A percentile compares a stretch with the other conserved stretches of the same genome.
Conservation (phyloP, 192 early-diverging fungal species). For the Coemansia sp. region DNA sequence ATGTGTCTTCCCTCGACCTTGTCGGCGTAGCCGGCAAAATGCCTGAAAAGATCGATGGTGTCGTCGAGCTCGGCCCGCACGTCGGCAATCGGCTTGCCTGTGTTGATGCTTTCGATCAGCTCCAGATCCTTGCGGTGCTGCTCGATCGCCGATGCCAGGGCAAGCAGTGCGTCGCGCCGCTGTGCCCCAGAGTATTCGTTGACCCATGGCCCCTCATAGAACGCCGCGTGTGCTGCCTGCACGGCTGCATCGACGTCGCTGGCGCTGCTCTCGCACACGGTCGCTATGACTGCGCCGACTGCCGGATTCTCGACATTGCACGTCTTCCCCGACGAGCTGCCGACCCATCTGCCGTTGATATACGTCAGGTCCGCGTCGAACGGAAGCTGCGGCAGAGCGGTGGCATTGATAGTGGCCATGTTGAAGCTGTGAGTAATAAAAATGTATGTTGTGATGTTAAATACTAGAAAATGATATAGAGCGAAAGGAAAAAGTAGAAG, state of each 20-base stretch:
- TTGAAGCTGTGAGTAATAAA: too few relatives aligned
- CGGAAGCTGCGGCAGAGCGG: constrained; percentile 28
- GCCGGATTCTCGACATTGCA: constrained; percentile 43
- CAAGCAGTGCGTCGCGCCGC: constrained; percentile 54
- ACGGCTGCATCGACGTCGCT: constrained; percentile 44
- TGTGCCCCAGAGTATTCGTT: constrained; percentile 51
- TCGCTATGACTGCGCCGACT: constrained; percentile 33
- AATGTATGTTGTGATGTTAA: too few relatives aligned
- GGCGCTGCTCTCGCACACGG: constrained; percentile 39
- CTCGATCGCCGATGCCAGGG: constrained; percentile 45
- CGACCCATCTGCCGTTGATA: constrained; percentile 38
- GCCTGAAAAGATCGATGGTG: constrained; percentile 49
- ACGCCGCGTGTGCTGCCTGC: constrained; percentile 43
- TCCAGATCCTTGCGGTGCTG: constrained; percentile 39
- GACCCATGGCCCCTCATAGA: constrained; percentile 46
- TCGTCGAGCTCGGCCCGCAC: constrained; percentile 52
- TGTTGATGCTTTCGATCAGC: constrained; percentile 52
- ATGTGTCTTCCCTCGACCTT: constrained; percentile 52
- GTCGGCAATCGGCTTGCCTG: constrained; percentile 56
- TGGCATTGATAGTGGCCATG: background rate
- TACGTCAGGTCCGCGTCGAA: constrained; percentile 38
- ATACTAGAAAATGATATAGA: too few relatives aligned
- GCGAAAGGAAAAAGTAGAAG: too few relatives aligned
- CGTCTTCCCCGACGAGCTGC: constrained; percentile 11
- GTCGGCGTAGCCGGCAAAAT: constrained; percentile 53